phyloP scores from a whole-genome alignment of 1,284 basidiomycete genomes.

The Rhizopogon hawkerae region DNA sequence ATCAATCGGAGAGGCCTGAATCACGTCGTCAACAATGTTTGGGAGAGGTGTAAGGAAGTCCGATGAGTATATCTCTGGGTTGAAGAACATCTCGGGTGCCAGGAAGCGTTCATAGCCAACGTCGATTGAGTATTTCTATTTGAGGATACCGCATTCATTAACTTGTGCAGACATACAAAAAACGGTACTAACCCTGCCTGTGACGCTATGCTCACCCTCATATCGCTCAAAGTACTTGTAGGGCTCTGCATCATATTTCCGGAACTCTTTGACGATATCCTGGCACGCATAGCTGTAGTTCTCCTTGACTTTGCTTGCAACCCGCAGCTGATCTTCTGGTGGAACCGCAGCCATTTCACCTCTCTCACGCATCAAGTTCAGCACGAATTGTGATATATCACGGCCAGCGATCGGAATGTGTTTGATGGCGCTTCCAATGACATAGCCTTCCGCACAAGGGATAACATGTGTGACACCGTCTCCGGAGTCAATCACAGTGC shows the following conservation, averaged over 20 bases:
- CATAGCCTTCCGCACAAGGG: constrained; percentile 95
- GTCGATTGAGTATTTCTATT: constrained; percentile 82
- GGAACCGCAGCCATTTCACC: constrained; percentile 88
- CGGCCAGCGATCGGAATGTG: constrained; percentile 98
- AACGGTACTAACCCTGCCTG: constrained; percentile 63
- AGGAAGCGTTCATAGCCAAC: constrained; percentile 99
- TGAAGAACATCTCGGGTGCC: constrained; percentile 99
- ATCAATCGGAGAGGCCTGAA: constrained; percentile 94
- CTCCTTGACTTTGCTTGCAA: constrained; percentile 96
- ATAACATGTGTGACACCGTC: constrained; percentile 99
- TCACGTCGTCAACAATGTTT: constrained; percentile 93
- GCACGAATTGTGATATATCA: constrained; percentile 96
- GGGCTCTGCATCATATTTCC: constrained; percentile 95
- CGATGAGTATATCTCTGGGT: constrained; percentile 96
- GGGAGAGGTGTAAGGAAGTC: constrained; percentile 98
- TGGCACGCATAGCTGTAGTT: constrained; percentile 99
- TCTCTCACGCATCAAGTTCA: constrained; percentile 93
- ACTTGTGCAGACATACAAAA: background rate
- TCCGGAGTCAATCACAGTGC: constrained; percentile 97
- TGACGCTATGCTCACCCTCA: constrained; percentile 90
- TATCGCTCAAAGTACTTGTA: constrained; percentile 95
- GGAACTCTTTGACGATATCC: constrained; percentile 98
- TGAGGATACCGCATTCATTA: background rate
- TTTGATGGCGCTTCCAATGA: constrained; percentile 98
- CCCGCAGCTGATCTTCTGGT: constrained; percentile 90